Conservation (phyloP, 345 rosid genomes). For the Syzygium aromaticum region DNA sequence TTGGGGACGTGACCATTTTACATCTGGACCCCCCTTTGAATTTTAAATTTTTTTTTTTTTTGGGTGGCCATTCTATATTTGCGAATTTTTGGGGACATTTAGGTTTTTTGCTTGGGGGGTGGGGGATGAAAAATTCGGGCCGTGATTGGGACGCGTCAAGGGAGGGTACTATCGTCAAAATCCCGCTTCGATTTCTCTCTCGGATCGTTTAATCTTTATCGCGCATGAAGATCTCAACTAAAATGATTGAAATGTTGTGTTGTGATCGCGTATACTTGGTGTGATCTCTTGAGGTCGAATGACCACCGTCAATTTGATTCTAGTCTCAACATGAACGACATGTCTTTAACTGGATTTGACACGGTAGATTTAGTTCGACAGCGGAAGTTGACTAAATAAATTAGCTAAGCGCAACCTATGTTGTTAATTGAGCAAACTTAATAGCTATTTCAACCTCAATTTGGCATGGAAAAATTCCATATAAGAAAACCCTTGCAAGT, state of each 20-base stretch:
- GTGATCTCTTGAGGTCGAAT: neutral
- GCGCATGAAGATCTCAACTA: neutral
- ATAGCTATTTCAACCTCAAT: neutral
- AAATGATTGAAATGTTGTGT: fast-evolving
- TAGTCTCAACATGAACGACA: neutral
- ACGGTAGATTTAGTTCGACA: neutral
- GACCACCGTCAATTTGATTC: neutral
- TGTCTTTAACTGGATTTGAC: neutral
- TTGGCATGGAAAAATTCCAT: neutral
- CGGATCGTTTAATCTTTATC: neutral
- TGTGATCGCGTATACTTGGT: too few species aligned
- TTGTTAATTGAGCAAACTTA: neutral
- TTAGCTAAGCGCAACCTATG: neutral
- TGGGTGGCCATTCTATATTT: too few species aligned
- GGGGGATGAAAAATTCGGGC: neutral
- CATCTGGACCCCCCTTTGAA: neutral
- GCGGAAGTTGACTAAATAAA: too few species aligned
- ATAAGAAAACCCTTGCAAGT: neutral
- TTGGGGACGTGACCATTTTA: neutral
- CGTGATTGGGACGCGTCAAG: neutral
- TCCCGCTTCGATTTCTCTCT: neutral
- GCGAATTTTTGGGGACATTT: neutral
- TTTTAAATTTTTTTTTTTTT: neutral
- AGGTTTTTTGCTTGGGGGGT: neutral
- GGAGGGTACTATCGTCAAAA: neutral